phyloP scores from a whole-genome alignment of 139 green algal species.

The Micractinium sp. region DNA sequence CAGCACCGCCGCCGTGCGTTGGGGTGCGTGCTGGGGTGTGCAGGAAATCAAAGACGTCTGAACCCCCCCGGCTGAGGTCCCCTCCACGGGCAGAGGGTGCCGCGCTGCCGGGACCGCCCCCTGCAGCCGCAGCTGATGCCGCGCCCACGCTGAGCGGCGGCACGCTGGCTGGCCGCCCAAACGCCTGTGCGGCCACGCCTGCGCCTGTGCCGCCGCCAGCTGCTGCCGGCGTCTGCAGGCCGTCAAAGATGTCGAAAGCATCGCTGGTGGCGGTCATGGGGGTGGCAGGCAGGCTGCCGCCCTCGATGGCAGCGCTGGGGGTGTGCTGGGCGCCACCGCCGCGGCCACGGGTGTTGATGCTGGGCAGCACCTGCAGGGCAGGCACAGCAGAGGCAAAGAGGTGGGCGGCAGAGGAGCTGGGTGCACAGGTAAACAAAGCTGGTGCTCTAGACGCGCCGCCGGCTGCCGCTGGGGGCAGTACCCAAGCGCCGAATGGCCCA shows the following conservation, averaged over 20 bases:
- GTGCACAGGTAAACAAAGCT: neutral
- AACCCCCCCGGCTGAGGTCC: neutral
- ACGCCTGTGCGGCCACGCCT: neutral
- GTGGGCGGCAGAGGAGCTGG: neutral
- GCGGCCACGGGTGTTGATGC: neutral
- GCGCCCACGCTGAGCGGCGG: neutral
- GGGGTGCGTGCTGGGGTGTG: conserved; percentile 14
- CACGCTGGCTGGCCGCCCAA: neutral
- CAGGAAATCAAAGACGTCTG: conserved; percentile 26
- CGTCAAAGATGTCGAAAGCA: conserved; percentile 27
- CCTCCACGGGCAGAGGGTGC: neutral
- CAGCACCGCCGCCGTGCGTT: neutral
- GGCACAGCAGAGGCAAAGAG: neutral
- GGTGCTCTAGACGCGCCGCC: neutral
- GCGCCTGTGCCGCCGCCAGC: neutral
- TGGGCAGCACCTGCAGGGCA: neutral
- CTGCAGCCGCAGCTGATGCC: neutral
- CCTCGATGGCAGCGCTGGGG: neutral
- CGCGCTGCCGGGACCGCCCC: too few relatives aligned
- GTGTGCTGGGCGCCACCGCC: neutral
- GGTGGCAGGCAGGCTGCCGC: conserved; percentile 19
- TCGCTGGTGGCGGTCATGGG: conserved; percentile 21
- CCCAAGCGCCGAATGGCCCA: neutral
- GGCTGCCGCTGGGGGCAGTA: neutral
- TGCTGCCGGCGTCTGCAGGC: conserved; percentile 5